A percentile compares a stretch with the other conserved stretches of the same genome.
Evolutionary conservation across 2,329 filamentous ascomycete genomes (phyloP).

Genomic region (Aschersonia sp.): DNA sequence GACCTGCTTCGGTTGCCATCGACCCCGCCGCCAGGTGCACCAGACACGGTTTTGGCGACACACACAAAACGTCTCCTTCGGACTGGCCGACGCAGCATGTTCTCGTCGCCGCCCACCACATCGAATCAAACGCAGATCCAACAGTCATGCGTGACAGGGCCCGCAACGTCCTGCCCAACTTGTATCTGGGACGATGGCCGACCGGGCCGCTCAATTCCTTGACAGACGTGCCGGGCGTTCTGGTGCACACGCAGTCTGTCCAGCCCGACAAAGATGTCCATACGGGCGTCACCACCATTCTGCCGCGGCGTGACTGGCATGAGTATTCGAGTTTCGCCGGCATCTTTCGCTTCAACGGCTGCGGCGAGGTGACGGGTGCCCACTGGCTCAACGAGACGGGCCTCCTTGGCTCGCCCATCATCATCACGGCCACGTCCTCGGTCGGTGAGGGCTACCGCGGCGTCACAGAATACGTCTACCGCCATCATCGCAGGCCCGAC

Average conservation of each 20-base stretch:
- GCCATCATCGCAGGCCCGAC: conserved; percentile 25
- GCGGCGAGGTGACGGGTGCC: conserved; percentile 45
- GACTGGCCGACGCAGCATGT: too few species aligned
- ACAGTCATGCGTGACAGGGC: conserved; percentile 11
- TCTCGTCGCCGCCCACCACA: too few species aligned
- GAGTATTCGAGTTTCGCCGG: conserved; percentile 29
- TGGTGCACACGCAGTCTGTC: conserved; percentile 30
- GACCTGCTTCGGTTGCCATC: too few species aligned
- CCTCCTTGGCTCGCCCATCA: conserved; percentile 41
- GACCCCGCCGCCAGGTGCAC: too few species aligned
- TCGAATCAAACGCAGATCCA: neutral
- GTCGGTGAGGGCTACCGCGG: conserved; percentile 45
- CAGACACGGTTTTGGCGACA: too few species aligned
- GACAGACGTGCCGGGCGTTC: conserved; percentile 34
- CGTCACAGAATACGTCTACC: conserved; percentile 39
- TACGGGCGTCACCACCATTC: conserved; percentile 34
- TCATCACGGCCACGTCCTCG: conserved; percentile 43
- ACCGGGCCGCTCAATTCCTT: conserved; percentile 32
- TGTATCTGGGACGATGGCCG: conserved; percentile 27
- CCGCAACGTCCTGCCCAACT: conserved; percentile 27
- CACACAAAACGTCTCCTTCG: too few species aligned
- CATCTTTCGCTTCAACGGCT: conserved; percentile 50
- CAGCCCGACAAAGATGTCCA: conserved; percentile 21
- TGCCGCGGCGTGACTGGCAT: conserved; percentile 30
- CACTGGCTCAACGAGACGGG: conserved; percentile 51